Base-by-base conservation (phyloP, 129 eudicot species). In the Logfia minima region DNA sequence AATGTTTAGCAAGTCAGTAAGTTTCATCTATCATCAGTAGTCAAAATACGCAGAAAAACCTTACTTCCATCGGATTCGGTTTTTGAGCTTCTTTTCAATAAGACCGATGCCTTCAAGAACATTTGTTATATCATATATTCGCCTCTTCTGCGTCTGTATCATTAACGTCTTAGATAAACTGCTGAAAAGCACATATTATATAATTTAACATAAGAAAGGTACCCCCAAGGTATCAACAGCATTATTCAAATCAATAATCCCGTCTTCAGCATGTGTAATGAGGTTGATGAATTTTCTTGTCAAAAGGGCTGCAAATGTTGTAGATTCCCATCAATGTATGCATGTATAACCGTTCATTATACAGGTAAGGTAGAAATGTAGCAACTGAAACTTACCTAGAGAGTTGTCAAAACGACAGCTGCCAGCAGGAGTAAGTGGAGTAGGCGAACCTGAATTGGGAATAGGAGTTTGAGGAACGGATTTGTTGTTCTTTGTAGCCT, bases 71-170 rank as follows among this genome's bases (percentile, higher is more conserved):
- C 81, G 99, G 31, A 95, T 95, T 80, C 89, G 86, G 85, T 95
- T 91, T 82, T 95, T 95, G 64, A 91, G 92, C 86, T 88, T 95
- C 88, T 95, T 95, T 77, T 95, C 99, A 17, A 95, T 92, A 58
- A 95, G 92, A 74, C 97, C 99, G 80, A 95, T 95, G 71, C 99
- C 99, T 82, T 95, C 99, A 74, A 95, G 96, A 51, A 95, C 99
- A 85, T 95, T 91, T 34, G 99, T 91, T 66, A 95, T 91, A 69
- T 95, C 99, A 85, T 95, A 95, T 77, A 95, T 95, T 24, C 99
- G 86, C 79, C 99, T 91, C 85, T 95, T 95, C 70, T 95, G 97
- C 35, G 89, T 96, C 99, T 95, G 90, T 73, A 63, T 17, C 56
- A 71, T 72, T 58, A 75, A 61, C 43, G 41, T 61, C 21, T 72